A percentile compares a stretch with the other conserved stretches of the same genome.
Evolutionary conservation across 164 flowering plant genomes (phyloP).

Genomic region (Umbellularia californica): DNA sequence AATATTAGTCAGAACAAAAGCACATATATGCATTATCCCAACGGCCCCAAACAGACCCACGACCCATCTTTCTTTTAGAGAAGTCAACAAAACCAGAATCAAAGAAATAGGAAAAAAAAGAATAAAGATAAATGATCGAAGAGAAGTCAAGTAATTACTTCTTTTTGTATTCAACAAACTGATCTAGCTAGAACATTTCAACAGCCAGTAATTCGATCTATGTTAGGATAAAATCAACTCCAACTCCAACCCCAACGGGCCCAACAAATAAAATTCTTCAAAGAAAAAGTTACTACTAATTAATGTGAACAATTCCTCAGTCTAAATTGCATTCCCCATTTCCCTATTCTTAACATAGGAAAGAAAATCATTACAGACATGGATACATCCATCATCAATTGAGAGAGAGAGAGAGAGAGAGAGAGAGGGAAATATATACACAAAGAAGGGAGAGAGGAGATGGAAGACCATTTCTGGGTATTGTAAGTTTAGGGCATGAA

Average conservation of each 20-base stretch:
- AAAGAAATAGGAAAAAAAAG: too few species aligned
- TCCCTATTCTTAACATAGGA: neutral
- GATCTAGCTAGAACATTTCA: neutral
- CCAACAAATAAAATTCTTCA: too few species aligned
- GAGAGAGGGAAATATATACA: neutral
- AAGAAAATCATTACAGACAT: neutral
- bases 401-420: neutral
- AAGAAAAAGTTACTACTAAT: neutral
- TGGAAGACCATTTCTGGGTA: too few species aligned
- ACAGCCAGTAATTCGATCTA: neutral
- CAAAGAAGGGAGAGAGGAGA: neutral
- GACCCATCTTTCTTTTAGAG: too few species aligned
- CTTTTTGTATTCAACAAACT: neutral
- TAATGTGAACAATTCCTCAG: neutral
- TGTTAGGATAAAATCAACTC: neutral
- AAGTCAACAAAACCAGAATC: too few species aligned
- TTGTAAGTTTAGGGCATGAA: constrained; percentile 55
- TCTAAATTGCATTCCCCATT: neutral
- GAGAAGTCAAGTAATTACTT: too few species aligned
- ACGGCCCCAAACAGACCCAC: too few species aligned
- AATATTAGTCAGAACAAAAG: too few species aligned
- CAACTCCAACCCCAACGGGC: neutral
- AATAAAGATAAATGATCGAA: too few species aligned
- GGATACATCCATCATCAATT: neutral
- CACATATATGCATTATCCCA: too few species aligned